A percentile compares a stretch with the other conserved stretches of the same genome.
These are phyloP conservation scores for Cenchrus americanus DNA, from an alignment of 176 grass and related monocot genomes.

Conservation along the genomic window DNA sequence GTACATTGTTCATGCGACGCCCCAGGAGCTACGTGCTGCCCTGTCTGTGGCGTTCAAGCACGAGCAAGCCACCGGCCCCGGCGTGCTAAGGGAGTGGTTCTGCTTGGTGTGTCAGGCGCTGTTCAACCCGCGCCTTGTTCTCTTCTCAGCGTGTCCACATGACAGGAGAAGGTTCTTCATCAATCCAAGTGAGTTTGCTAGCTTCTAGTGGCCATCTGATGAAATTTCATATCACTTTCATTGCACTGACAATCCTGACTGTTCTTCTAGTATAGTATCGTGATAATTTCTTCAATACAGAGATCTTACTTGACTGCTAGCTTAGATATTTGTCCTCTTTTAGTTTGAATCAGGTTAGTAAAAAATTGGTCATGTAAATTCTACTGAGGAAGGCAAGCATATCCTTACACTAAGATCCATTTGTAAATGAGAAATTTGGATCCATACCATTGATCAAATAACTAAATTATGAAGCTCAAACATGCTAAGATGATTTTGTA, in stretches of 20 bases:
- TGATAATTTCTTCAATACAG: too few relatives aligned
- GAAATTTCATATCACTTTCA: not conserved
- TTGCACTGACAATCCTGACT: not conserved
- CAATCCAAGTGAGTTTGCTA: conserved; percentile 57
- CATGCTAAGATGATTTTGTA: not conserved
- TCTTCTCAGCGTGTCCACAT: conserved; percentile 63
- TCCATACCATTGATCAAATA: not conserved
- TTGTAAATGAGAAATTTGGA: not conserved
- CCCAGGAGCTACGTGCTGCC: conserved; percentile 30
- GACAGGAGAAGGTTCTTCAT: conserved; percentile 67
- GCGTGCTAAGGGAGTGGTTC: conserved; percentile 71
- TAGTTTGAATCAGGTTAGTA: not conserved
- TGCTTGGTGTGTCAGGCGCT: conserved; percentile 57
- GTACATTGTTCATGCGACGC: conserved; percentile 29
- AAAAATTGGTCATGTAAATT: not conserved
- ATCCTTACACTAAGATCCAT: not conserved
- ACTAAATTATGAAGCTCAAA: not conserved
- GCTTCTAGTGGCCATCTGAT: not conserved
- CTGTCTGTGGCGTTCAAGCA: conserved; percentile 63
- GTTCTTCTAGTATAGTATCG: not conserved
- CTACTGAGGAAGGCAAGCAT: not conserved
- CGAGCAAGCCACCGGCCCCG: conserved; percentile 63
- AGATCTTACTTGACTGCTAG: too few relatives aligned
- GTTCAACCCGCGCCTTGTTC: conserved; percentile 47
- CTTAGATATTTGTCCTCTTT: not conserved